phyloP scores from a whole-genome alignment of 192 early-diverging fungal species.

The Backusella australiensis region DNA sequence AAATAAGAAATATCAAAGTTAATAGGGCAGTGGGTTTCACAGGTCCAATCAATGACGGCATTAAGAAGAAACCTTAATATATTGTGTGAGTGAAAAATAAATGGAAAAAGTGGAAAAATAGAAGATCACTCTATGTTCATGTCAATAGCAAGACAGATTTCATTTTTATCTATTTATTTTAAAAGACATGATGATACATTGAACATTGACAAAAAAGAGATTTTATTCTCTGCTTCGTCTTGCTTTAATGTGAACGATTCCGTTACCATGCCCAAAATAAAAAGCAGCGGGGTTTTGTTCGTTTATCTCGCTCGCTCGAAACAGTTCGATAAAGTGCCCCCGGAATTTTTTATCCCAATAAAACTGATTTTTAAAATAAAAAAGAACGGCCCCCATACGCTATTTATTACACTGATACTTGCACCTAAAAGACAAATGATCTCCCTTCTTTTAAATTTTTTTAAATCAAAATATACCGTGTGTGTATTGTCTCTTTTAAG shows the following conservation, averaged over 20 bases:
- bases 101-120: background rate
- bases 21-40: background rate
- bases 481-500: background rate
- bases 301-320: background rate
- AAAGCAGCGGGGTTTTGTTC: background rate
- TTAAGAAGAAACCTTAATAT: background rate
- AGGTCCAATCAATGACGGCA: background rate
- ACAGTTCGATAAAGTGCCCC: slow-evolving; percentile 3
- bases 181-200: background rate
- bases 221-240: background rate
- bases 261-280: background rate
- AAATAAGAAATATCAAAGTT: background rate
- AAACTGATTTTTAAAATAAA: background rate
- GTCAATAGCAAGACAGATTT: background rate
- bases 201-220: background rate
- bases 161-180: too few relatives aligned
- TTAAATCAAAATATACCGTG: background rate
- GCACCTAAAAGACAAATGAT: background rate
- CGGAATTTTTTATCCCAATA: background rate
- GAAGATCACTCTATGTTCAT: background rate
- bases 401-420: background rate
- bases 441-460: background rate
- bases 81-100: background rate
- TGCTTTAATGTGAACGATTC: background rate
- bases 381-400: background rate